Conservation (phyloP, 345 rosid species). For the Mangifera indica region DNA sequence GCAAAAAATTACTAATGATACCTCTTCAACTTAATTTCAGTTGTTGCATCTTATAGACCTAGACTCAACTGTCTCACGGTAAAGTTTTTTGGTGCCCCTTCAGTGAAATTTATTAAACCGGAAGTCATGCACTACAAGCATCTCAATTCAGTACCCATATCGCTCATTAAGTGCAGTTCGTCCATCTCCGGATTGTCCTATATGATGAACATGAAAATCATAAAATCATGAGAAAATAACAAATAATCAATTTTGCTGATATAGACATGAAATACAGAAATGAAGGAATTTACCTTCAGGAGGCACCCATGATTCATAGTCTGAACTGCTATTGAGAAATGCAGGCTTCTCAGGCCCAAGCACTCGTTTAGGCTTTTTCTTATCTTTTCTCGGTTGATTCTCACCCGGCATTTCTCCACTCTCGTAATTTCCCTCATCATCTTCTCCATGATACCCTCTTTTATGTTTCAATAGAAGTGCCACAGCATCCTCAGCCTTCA, state of each 20-base stretch:
- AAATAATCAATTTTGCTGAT: not conserved
- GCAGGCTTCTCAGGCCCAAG: slow-evolving; percentile 81
- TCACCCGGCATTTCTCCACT: slow-evolving; percentile 29
- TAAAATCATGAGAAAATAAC: not conserved
- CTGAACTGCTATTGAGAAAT: slow-evolving; percentile 49
- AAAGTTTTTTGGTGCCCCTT: not conserved
- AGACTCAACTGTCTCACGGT: too few species aligned
- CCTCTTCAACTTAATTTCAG: not conserved
- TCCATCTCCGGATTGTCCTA: slow-evolving; percentile 98
- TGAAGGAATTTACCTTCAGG: slow-evolving; percentile 67
- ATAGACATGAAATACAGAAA: not conserved
- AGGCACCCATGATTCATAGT: slow-evolving; percentile 83
- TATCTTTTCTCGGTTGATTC: slow-evolving; percentile 35
- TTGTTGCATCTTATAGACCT: not conserved
- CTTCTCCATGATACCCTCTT: slow-evolving; percentile 57
- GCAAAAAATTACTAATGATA: not conserved
- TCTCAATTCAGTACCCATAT: slow-evolving; percentile 59
- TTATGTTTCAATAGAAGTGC: slow-evolving; percentile 83
- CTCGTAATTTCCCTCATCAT: slow-evolving; percentile 32
- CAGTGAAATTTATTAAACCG: not conserved
- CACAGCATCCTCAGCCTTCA: slow-evolving; percentile 73
- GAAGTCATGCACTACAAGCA: not conserved
- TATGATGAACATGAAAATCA: slow-evolving; percentile 17
- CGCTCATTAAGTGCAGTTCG: slow-evolving; percentile 84
- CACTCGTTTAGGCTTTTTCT: slow-evolving; percentile 54